Evolutionary conservation across 163 green algal genomes (phyloP).

Genomic region (Scenedesmus sp.): DNA sequence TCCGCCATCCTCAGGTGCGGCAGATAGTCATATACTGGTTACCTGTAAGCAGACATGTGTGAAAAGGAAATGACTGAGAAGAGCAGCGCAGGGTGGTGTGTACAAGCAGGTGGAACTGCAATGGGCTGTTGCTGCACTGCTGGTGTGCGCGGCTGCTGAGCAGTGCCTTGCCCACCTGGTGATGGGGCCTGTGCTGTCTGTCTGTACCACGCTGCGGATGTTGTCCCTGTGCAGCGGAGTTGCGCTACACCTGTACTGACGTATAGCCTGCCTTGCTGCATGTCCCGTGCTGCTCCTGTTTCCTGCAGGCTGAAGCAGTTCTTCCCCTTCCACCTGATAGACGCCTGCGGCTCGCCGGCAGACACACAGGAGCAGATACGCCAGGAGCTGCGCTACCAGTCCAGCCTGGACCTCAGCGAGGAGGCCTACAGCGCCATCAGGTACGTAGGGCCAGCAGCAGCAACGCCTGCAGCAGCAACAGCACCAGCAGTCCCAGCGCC

Average conservation of each 20-base stretch:
- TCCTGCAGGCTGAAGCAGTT: constrained; percentile 66
- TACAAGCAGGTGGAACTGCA: too few species aligned
- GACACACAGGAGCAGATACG: constrained; percentile 84
- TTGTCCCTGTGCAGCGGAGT: too few species aligned
- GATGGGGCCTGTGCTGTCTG: too few species aligned
- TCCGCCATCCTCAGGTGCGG: constrained; percentile 58
- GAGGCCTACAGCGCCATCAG: constrained; percentile 78
- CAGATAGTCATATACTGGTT: too few species aligned
- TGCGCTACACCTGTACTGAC: not conserved
- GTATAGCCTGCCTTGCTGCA: not conserved
- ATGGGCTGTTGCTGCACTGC: too few species aligned
- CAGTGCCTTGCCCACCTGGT: too few species aligned
- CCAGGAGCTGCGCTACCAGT: constrained; percentile 87
- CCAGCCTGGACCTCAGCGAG: constrained; percentile 86
- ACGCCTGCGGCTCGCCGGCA: constrained; percentile 87
- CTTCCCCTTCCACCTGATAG: constrained; percentile 95
- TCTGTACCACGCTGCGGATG: too few species aligned
- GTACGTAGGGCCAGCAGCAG: not conserved
- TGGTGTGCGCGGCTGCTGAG: too few species aligned
- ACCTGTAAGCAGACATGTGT: too few species aligned
- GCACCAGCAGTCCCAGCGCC: not conserved
- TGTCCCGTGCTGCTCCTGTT: not conserved
- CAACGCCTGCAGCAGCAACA: not conserved
- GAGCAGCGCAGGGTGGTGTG: too few species aligned
- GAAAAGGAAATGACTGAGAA: too few species aligned